phyloP scores from a whole-genome alignment of 176 grass and related monocot species.

The Eleusine indica region DNA sequence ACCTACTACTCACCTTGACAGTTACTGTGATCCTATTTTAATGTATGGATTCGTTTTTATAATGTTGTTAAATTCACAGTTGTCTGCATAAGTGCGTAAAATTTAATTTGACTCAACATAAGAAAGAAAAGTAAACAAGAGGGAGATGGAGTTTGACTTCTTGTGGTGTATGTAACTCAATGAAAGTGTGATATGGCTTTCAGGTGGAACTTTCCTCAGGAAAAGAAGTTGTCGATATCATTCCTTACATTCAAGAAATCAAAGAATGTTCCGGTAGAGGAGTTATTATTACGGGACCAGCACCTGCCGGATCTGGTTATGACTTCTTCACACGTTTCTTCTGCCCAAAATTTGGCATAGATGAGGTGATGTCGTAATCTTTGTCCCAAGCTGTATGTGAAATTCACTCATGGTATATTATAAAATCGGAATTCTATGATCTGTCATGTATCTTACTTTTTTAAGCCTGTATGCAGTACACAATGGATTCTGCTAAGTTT shows the following conservation, averaged over 20 bases:
- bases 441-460: neutral
- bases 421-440: neutral
- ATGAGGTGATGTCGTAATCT: conserved; percentile 49
- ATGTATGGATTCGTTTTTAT: no score
- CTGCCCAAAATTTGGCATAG: conserved; percentile 50
- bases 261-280: conserved; percentile 47
- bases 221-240: conserved; percentile 53
- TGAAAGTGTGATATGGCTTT: conserved; percentile 1
- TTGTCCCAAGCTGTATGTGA: neutral
- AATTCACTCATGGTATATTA: neutral
- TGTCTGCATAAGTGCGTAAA: neutral
- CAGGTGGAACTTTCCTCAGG: conserved; percentile 70
- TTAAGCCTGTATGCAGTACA: neutral
- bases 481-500: neutral
- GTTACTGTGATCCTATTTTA: no score
- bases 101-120: neutral
- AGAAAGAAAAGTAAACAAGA: neutral
- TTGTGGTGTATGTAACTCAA: neutral
- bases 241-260: conserved; percentile 58
- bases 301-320: conserved; percentile 54
- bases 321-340: conserved; percentile 64
- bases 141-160: neutral
- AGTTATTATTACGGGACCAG: conserved; percentile 52
- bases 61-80: neutral
- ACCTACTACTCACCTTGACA: no score